Base-by-base conservation (phyloP, 257 asterid species). In the Linaria vulgaris region DNA sequence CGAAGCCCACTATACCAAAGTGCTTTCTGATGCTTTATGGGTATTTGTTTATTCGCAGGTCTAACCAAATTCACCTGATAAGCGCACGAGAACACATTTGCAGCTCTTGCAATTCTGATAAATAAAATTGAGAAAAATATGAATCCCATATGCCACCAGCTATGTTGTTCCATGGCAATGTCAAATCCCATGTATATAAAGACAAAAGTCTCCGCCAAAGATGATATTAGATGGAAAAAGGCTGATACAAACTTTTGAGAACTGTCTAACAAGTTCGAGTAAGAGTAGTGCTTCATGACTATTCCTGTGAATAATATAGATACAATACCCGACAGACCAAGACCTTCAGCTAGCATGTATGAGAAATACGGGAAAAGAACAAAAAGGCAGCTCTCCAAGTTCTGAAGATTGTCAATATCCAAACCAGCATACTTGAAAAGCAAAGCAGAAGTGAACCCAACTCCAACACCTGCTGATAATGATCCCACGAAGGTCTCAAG, bases 1-100 rank as follows among this genome's bases (percentile, higher is more conserved):
- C 97, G 87, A 67, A 94, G 99, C 16, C 97, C 99, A 77, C 96
- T 90, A 69, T 90, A 94, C 88, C 95, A 94, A 66, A 94, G 99
- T 69, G 97, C 99, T 80, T 90, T 90, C 79, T 94, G 99, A 83
- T 94, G 95, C 77, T 94, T 82, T 73, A 81, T 67, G 61, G 99
- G 95, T 78, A 94, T 94, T 83, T 90, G 76, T 64, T 85, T 84
- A 75, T 86, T 76, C 11, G 80, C 67, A 58, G 99, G 99, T 72
- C 99, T 84, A 64, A 72, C 83, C 83, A 90, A 72, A 78, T 90
- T 94, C 77, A 94, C 87, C 84, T 90, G 79, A 82, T 94, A 94
- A 20, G 95, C 97, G 66, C 97, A 94, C 55, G 94, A 87, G 78
- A 94, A 94, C 64, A 94, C 99, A 83, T 94, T 90, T 72, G 95